Percentiles rank a stretch among this genome's conserved stretches.
These are phyloP conservation scores for Lyophyllum shimeji DNA, from an alignment of 768 basidiomycete genomes.

Conservation along the genomic window DNA sequence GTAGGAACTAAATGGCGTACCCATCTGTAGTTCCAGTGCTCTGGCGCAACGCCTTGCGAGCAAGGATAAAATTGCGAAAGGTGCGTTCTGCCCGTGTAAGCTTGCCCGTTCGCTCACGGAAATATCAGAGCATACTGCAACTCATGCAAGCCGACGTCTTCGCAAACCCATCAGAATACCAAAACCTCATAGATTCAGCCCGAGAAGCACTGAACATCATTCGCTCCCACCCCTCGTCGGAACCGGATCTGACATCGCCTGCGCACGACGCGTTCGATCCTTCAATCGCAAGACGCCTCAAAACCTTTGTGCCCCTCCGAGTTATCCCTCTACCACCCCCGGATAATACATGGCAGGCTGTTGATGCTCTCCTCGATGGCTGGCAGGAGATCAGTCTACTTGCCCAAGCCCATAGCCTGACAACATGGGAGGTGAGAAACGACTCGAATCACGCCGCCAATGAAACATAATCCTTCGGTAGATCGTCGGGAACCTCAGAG, in stretches of 20 bases:
- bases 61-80: constrained; percentile 59
- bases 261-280: constrained; percentile 64
- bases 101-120: background rate
- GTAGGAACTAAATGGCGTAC: background rate
- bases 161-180: constrained; percentile 35
- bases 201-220: constrained; percentile 41
- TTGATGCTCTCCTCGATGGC: constrained; percentile 51
- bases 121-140: constrained; percentile 46
- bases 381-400: constrained; percentile 54
- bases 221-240: constrained; percentile 33
- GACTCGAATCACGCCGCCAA: background rate
- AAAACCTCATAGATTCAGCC: constrained; percentile 37
- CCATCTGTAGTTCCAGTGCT: constrained; percentile 36
- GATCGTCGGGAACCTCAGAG: constrained; percentile 51
- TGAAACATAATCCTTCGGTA: background rate
- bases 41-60: constrained; percentile 52
- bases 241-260: constrained; percentile 42
- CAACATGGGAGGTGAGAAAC: constrained; percentile 61
- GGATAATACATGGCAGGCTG: constrained; percentile 49
- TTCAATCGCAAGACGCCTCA: constrained; percentile 61
- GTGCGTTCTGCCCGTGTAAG: constrained; percentile 27
- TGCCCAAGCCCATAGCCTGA: constrained; percentile 40
- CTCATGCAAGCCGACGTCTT: constrained; percentile 43
- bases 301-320: constrained; percentile 69
- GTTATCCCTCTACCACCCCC: constrained; percentile 50